phyloP scores from a whole-genome alignment of 352 stramenopile genomes.

The Phytopythium helicoides region DNA sequence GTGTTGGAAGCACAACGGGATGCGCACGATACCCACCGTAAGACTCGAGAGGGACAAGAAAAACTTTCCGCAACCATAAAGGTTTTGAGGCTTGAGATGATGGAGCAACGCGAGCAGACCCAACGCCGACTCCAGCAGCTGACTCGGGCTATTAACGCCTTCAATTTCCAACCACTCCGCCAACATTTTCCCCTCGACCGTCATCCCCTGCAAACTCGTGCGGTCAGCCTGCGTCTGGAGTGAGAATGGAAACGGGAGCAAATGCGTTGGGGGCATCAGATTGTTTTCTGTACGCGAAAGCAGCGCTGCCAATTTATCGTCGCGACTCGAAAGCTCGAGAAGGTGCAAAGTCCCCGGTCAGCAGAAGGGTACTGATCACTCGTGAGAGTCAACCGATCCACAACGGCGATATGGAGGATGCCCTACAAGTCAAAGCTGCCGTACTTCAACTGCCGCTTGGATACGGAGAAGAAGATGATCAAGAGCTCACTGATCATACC shows the following conservation, averaged over 20 bases:
- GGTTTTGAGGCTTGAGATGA: constrained; percentile 1
- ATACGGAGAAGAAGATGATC: background rate
- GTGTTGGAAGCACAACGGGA: constrained; percentile 1
- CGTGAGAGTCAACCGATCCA: background rate
- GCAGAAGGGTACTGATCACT: background rate
- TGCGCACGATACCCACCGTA: background rate
- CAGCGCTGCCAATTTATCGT: background rate
- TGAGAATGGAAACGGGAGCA: background rate
- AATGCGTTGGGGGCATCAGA: background rate
- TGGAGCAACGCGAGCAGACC: constrained; percentile 1
- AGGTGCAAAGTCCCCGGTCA: background rate
- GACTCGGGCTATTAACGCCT: background rate
- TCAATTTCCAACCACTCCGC: background rate
- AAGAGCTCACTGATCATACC: background rate
- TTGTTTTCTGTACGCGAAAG: constrained; percentile 5
- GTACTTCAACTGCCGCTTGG: constrained; percentile 4
- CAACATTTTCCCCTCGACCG: background rate
- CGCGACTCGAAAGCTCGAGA: background rate
- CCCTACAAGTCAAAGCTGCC: constrained; percentile 1
- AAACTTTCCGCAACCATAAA: background rate
- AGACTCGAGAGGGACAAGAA: constrained; percentile 1
- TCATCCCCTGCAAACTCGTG: background rate
- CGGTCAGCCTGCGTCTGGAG: background rate
- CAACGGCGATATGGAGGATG: background rate
- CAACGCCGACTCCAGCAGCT: constrained; percentile 1